Evolutionary conservation across 1,284 basidiomycete genomes (phyloP).

Genomic region (Boletus sp.): DNA sequence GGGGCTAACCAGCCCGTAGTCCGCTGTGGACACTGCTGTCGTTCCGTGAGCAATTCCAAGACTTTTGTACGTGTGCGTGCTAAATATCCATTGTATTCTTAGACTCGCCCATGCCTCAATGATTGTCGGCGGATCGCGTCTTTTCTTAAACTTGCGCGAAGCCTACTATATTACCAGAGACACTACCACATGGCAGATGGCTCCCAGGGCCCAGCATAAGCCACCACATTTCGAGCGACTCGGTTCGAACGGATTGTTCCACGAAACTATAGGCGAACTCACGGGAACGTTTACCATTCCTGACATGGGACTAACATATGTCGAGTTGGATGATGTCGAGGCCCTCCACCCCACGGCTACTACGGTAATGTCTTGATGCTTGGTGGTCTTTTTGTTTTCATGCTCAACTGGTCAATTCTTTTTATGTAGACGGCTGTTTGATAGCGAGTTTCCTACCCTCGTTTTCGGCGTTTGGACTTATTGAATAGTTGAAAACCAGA

Average conservation of each 20-base stretch:
- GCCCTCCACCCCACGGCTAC: background rate
- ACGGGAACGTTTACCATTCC: conserved; percentile 2
- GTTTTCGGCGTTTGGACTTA: too few species aligned
- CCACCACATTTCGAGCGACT: background rate
- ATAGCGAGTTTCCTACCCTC: background rate
- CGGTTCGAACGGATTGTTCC: background rate
- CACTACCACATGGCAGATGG: background rate
- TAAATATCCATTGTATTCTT: too few species aligned
- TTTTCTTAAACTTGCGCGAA: conserved; percentile 5
- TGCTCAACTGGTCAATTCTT: background rate
- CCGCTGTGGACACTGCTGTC: conserved; percentile 1
- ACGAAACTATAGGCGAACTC: background rate
- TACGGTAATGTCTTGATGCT: background rate
- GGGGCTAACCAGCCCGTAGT: background rate
- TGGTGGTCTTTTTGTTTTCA: background rate
- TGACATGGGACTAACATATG: background rate
- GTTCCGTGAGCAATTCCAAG: background rate
- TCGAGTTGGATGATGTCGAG: background rate
- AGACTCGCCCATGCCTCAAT: conserved; percentile 4
- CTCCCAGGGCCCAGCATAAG: background rate
- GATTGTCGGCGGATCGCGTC: conserved; percentile 3
- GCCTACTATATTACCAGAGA: conserved; percentile 1
- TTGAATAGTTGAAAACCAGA: too few species aligned
- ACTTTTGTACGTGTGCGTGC: background rate
- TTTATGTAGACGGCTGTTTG: background rate